phyloP scores from a whole-genome alignment of 2,329 filamentous ascomycete species.

The Allantophomopsis cytisporea region DNA sequence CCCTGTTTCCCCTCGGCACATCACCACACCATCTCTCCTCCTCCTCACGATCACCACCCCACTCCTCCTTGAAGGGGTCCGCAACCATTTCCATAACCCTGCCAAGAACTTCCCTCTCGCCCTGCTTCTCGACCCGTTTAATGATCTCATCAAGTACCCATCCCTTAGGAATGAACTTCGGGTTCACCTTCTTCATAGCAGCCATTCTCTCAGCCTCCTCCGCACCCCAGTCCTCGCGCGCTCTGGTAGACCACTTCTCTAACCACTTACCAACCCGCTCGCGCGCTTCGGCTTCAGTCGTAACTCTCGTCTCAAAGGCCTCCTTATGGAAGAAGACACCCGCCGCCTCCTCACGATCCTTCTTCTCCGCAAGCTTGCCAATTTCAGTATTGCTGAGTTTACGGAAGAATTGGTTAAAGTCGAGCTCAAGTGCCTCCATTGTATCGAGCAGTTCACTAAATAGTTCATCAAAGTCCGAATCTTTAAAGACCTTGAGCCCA shows the following conservation, averaged over 20 bases:
- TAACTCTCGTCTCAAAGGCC: conserved; percentile 40
- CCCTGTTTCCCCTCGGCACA: conserved; percentile 63
- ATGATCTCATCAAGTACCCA: conserved; percentile 96
- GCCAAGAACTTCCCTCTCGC: conserved; percentile 66
- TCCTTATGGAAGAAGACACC: conserved; percentile 70
- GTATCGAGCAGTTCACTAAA: conserved; percentile 76
- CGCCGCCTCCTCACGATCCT: conserved; percentile 49
- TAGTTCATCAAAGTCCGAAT: conserved; percentile 65
- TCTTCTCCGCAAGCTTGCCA: conserved; percentile 48
- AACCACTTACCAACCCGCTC: conserved; percentile 67
- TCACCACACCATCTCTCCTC: conserved; percentile 77
- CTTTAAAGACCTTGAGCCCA: conserved; percentile 56
- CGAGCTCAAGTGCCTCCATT: conserved; percentile 69
- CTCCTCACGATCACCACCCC: conserved; percentile 58
- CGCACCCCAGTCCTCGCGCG: conserved; percentile 64
- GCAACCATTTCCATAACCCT: conserved; percentile 73
- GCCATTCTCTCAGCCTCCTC: conserved; percentile 49
- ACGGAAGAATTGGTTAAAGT: conserved; percentile 92
- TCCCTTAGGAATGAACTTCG: conserved; percentile 79
- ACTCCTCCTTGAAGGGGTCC: conserved; percentile 71
- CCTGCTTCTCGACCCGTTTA: conserved; percentile 69
- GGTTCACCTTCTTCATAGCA: conserved; percentile 79
- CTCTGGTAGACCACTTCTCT: conserved; percentile 57
- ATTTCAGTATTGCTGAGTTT: conserved; percentile 53
- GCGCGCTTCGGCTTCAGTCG: conserved; percentile 49